Conservation (phyloP, 129 eudicot genomes). For the Gnaphalium uliginosum region DNA sequence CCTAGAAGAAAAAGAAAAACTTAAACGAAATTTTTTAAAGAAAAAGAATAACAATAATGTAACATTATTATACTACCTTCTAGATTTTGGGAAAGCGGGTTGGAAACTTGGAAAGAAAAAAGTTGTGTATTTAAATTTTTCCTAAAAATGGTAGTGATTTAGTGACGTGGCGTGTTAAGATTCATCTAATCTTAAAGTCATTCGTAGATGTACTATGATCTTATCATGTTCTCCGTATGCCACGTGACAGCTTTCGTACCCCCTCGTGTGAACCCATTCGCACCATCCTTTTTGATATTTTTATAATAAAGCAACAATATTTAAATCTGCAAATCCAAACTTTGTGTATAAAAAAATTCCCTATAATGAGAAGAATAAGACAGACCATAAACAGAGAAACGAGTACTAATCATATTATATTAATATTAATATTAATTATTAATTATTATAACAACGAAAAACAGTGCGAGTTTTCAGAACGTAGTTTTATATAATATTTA, state of each 20-base stretch:
- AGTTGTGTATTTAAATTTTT: neutral
- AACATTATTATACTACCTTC: neutral
- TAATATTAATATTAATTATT: too few species aligned
- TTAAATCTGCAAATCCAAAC: too few species aligned
- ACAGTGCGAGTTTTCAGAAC: neutral
- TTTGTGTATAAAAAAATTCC: neutral
- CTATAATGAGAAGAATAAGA: neutral
- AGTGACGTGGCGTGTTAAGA: slow-evolving; percentile 33
- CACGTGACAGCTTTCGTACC: slow-evolving; percentile 20
- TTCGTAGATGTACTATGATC: slow-evolving; percentile 29
- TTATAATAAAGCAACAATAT: too few species aligned
- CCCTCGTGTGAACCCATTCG: neutral
- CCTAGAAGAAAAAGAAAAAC: too few species aligned
- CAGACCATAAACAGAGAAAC: neutral
- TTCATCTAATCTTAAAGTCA: slow-evolving; percentile 24
- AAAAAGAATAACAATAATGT: neutral
- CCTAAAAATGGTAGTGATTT: slow-evolving; percentile 14
- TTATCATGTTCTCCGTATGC: slow-evolving; percentile 32
- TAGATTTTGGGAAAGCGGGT: neutral
- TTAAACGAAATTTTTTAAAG: neutral
- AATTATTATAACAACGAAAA: neutral
- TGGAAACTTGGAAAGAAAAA: neutral
- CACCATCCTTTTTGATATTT: neutral
- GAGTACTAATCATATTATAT: too few species aligned
- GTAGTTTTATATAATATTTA: too few species aligned